Percentiles rank a stretch among this genome's conserved stretches.
These are phyloP conservation scores for Xylariales sp. DNA, from an alignment of 2,329 filamentous ascomycete species.

Conservation along the genomic window DNA sequence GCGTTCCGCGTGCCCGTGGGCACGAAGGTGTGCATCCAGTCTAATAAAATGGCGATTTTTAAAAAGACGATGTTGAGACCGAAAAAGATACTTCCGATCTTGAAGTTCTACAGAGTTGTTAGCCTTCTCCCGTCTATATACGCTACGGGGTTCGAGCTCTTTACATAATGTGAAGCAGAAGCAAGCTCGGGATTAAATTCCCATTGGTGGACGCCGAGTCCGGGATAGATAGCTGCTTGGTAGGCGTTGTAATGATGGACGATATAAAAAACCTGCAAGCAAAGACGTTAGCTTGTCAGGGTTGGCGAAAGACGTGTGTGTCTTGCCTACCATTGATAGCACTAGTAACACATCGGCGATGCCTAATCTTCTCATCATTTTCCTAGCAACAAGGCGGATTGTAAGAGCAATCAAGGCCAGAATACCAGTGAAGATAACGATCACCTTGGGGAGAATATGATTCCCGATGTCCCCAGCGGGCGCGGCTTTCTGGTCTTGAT, in stretches of 20 bases:
- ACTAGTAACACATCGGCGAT: conserved; percentile 31
- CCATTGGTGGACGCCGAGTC: conserved; percentile 36
- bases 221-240: conserved; percentile 35
- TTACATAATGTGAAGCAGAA: conserved; percentile 35
- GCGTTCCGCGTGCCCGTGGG: conserved; percentile 29
- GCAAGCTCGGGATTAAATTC: conserved; percentile 30
- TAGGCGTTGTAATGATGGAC: conserved; percentile 35
- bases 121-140: conserved; percentile 5
- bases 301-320: background rate
- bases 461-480: conserved; percentile 33
- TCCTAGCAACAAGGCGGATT: conserved; percentile 25
- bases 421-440: conserved; percentile 28
- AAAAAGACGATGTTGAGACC: conserved; percentile 36
- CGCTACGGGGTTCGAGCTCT: background rate
- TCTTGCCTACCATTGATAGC: conserved; percentile 30
- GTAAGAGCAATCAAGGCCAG: conserved; percentile 22
- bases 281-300: conserved; percentile 3
- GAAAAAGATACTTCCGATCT: conserved; percentile 33
- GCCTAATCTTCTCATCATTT: conserved; percentile 29
- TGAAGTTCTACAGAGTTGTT: conserved; percentile 28
- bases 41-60: conserved; percentile 35
- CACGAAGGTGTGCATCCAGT: conserved; percentile 33
- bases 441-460: conserved; percentile 27
- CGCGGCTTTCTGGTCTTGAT: background rate
- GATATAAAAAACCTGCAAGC: conserved; percentile 27